Base-by-base conservation (phyloP, 176 grass and related monocot genomes). In the Oryza glaberrima region DNA sequence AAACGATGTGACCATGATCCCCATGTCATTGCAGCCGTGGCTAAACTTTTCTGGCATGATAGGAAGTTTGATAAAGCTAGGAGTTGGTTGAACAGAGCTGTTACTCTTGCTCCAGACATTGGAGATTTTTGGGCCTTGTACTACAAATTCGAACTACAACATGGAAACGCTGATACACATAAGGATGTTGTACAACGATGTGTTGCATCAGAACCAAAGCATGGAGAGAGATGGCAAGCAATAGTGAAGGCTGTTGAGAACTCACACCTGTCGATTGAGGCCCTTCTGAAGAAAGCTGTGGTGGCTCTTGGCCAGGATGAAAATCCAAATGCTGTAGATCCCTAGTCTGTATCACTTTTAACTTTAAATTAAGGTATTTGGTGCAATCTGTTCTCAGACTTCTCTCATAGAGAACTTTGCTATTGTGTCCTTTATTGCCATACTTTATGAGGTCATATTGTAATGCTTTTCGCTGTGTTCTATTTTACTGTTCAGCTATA, bases 61-160 rank as follows among this genome's bases (percentile, higher is more conserved):
- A 91, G 95, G 72, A 97, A 94, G 88, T 90, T 92, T 2, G 90
- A 91, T n/a, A 97, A 91, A 83, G 92, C 92, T n/a, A 91, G 95
- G 84, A 89, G 35, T 77, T 97, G 90, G 90, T 91, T 94, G 78
- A 94, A 97, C 75, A 92, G 92, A 64, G 95, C 95, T 74, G 92
- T 97, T 87, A 91, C 92, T 30, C 79, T 94, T 77, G 73, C 79
- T 84, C 95, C 92, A 78, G 92, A 97, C 81, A 72, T 92, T 64
- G 95, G 95, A 66, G 95, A 97, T 72, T 92, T 92, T 74, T 97
- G 95, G 95, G 88, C 87, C 4, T 86, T 92, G 36, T 94, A 89
- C 60, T 91, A 97, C 58, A 97, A 92, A 73, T 97, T 94, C 81
- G 92, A 97, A 87, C 87, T 97, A 74, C 92, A 93, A 78, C 90